These are phyloP conservation scores for Phytophthora kernoviae DNA, from an alignment of 352 stramenopile genomes.

Conservation along the genomic window DNA sequence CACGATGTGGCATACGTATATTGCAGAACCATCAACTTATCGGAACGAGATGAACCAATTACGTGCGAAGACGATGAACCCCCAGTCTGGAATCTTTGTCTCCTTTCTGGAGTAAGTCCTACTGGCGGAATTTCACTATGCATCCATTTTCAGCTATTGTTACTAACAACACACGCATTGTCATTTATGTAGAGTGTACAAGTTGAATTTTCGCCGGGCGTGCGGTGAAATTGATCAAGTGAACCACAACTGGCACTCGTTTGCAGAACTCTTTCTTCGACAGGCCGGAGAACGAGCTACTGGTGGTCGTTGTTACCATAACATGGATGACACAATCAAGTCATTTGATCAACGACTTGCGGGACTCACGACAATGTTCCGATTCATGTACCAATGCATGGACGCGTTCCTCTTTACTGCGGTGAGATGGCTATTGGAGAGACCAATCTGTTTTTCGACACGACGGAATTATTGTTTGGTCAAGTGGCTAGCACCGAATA, in stretches of 20 bases:
- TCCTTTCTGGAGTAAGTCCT: conserved; percentile 68
- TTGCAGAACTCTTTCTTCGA: conserved; percentile 57
- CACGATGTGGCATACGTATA: conserved; percentile 42
- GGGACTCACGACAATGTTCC: conserved; percentile 58
- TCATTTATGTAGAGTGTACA: conserved; percentile 54
- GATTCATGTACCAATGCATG: conserved; percentile 85
- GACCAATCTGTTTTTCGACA: conserved; percentile 72
- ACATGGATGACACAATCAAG: conserved; percentile 55
- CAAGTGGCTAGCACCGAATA: conserved; percentile 74
- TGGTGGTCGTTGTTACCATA: conserved; percentile 37
- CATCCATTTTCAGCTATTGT: conserved; percentile 1
- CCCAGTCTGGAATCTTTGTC: conserved; percentile 62
- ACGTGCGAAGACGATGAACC: conserved; percentile 66
- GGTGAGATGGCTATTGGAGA: conserved; percentile 79
- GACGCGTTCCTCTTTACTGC: conserved; percentile 77
- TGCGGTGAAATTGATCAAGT: conserved; percentile 56
- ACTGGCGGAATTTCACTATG: neutral
- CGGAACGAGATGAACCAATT: conserved; percentile 38
- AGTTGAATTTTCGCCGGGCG: conserved; percentile 67
- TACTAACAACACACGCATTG: conserved; percentile 8
- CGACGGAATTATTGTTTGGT: conserved; percentile 79
- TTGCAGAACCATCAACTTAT: conserved; percentile 17
- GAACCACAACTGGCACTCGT: conserved; percentile 57
- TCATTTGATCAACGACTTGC: conserved; percentile 30
- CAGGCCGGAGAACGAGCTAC: conserved; percentile 26